Percentiles rank a stretch among this genome's conserved stretches.
phyloP scores from a whole-genome alignment of 305 asterid species.

The Solanum hybrid region DNA sequence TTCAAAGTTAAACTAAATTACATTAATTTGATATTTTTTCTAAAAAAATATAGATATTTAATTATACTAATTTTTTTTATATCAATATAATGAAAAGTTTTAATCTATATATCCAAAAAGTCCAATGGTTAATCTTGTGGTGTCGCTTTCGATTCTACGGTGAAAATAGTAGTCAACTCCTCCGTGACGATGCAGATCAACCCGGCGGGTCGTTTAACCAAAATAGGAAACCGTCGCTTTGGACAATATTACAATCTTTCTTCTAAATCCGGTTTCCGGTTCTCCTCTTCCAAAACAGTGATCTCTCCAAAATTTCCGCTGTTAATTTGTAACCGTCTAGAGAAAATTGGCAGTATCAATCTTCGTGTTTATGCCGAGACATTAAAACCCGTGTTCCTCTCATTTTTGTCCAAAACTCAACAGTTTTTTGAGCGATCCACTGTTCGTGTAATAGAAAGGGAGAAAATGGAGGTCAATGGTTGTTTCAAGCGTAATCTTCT shows the following conservation, averaged over 20 bases:
- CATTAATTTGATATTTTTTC: no score
- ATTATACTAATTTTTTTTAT: no score
- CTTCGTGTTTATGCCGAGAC: background rate
- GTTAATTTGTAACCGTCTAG: background rate
- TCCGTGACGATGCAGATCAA: background rate
- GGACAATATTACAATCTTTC: background rate
- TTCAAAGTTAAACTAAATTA: no score
- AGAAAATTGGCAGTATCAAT: background rate
- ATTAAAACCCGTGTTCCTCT: background rate
- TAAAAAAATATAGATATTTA: no score
- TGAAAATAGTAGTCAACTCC: background rate
- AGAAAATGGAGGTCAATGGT: conserved; percentile 19
- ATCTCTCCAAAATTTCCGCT: background rate
- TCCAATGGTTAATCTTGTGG: background rate
- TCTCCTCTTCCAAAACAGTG: background rate
- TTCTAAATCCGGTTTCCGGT: background rate
- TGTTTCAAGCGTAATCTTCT: conserved; percentile 28
- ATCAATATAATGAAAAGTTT: no score
- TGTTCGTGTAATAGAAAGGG: background rate
- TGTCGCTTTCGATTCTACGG: background rate
- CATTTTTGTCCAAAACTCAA: background rate
- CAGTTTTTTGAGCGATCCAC: background rate
- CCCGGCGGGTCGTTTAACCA: conserved; percentile 1
- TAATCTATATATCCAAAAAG: background rate
- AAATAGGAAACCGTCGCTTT: background rate